Conservation (phyloP, 169 alveolate genomes). For the Theileria equi region DNA sequence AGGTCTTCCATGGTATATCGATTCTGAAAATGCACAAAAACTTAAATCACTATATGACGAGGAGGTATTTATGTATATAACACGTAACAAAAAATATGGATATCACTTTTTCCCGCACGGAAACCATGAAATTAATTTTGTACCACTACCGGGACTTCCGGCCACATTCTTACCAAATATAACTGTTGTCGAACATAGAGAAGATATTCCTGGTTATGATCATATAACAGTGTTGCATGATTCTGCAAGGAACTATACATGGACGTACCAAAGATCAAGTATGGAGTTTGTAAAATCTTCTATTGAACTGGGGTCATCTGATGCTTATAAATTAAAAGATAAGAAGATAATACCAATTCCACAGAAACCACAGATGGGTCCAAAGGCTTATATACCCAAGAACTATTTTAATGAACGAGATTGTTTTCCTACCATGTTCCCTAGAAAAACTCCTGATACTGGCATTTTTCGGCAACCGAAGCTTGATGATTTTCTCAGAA, state of each 20-base stretch:
- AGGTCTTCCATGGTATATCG: constrained; percentile 66
- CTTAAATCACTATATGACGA: constrained; percentile 42
- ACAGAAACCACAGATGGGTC: neutral
- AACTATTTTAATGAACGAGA: constrained; percentile 62
- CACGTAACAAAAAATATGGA: constrained; percentile 17
- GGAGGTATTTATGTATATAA: constrained; percentile 40
- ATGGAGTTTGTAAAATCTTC: constrained; percentile 22
- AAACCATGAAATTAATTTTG: constrained; percentile 47
- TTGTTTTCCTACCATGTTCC: constrained; percentile 23
- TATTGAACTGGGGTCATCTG: constrained; percentile 40
- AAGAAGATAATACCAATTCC: constrained; percentile 25
- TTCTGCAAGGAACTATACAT: constrained; percentile 69
- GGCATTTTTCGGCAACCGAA: constrained; percentile 77
- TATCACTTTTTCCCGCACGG: constrained; percentile 46
- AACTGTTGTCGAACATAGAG: constrained; percentile 66
- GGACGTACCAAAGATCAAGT: constrained; percentile 63
- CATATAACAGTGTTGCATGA: constrained; percentile 73
- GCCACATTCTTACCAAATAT: constrained; percentile 65
- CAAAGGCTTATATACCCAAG: constrained; percentile 57
- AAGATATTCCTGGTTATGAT: constrained; percentile 73
- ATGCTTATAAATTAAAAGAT: constrained; percentile 30
- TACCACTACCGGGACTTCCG: constrained; percentile 65
- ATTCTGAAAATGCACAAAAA: constrained; percentile 55
- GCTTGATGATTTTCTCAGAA: constrained; percentile 72
- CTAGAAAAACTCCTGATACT: constrained; percentile 69